Evolutionary conservation across 192 early-diverging fungal species (phyloP), one percentile per base, ranked within the genome.

Genomic region (Coemansia sp.): DNA sequence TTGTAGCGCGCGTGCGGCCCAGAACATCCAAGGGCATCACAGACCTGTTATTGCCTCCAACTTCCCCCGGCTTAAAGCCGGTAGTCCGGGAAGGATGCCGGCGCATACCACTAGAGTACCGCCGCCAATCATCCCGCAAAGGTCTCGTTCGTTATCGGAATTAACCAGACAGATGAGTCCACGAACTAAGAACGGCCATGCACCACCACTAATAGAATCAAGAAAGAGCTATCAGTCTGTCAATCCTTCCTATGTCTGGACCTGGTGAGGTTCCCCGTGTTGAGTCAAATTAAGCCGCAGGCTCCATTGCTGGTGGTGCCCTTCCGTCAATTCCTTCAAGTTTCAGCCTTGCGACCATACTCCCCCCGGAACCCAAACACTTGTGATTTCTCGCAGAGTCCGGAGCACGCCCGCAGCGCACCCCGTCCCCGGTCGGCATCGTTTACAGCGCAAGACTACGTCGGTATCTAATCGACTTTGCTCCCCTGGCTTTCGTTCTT

Each of bases 71-170:
- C 72, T 83, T 79, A 66, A 77, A 61, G 71, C 64, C 66, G 58
- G 72, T 72, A 76, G 80, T 84, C 49, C 50, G 29, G 36, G n/a
- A n/a, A n/a, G n/a, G n/a, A n/a, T n/a, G n/a, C n/a, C n/a, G n/a
- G n/a, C n/a, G n/a, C n/a, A n/a, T n/a, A n/a, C n/a, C n/a, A n/a
- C n/a, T n/a, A n/a, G n/a, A n/a, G n/a, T n/a, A n/a, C n/a, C n/a
- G n/a, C n/a, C n/a, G n/a, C n/a, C n/a, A n/a, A n/a, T n/a, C n/a
- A n/a, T n/a, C n/a, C n/a, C n/a, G 70, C 63, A 79, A 82, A 86
- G 82, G 81, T 86, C 82, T 86, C 84, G 79, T 84, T 83, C 82
- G 81, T 84, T 84, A 84, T 80, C 79, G 79, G 84, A 86, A 86
- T 86, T 83, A 84, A 83, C 82, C 82, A 86, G 80, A 82, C 80